Percentiles rank a stretch among this genome's conserved stretches.
phyloP scores from a whole-genome alignment of 352 stramenopile genomes.

The Aphanomyces stellatus region DNA sequence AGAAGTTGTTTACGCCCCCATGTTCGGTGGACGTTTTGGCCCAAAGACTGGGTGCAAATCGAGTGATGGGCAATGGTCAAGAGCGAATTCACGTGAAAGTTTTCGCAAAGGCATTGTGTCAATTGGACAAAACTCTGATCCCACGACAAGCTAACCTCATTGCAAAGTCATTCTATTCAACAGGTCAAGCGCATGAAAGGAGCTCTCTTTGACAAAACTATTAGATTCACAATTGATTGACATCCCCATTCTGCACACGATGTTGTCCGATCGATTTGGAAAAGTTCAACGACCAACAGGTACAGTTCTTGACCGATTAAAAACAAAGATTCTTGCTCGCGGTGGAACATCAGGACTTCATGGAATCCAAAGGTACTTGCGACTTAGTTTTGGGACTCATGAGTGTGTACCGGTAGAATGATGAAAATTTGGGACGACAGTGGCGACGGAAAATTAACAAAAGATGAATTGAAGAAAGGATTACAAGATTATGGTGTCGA shows the following conservation, averaged over 20 bases:
- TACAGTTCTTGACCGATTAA: slow-evolving; percentile 16
- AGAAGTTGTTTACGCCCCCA: slow-evolving; percentile 4
- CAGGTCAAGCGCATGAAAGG: no score
- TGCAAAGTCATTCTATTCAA: slow-evolving; percentile 22
- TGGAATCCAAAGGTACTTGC: slow-evolving; percentile 5
- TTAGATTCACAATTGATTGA: slow-evolving; percentile 15
- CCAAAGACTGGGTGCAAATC: slow-evolving; percentile 40
- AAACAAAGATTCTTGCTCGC: slow-evolving; percentile 2
- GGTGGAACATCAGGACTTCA: not conserved
- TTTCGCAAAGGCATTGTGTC: slow-evolving; percentile 32
- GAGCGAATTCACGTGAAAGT: slow-evolving; percentile 50
- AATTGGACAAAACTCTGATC: slow-evolving; percentile 34
- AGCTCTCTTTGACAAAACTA: no score
- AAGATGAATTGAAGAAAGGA: slow-evolving; percentile 50
- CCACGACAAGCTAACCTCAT: slow-evolving; percentile 31
- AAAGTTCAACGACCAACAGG: slow-evolving; percentile 6
- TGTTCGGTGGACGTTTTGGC: slow-evolving; percentile 39
- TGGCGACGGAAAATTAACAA: slow-evolving; percentile 37
- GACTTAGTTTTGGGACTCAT: not conserved
- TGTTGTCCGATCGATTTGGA: slow-evolving; percentile 18
- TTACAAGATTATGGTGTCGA: slow-evolving; percentile 49
- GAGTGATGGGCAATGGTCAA: slow-evolving; percentile 46
- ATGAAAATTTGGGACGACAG: slow-evolving; percentile 33
- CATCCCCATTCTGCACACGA: slow-evolving; percentile 10
- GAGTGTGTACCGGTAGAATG: slow-evolving; percentile 30